Evolutionary conservation across 306 rosid genomes (phyloP), one percentile per base, ranked within the genome.

Genomic region (Cucurbita ficifolia): DNA sequence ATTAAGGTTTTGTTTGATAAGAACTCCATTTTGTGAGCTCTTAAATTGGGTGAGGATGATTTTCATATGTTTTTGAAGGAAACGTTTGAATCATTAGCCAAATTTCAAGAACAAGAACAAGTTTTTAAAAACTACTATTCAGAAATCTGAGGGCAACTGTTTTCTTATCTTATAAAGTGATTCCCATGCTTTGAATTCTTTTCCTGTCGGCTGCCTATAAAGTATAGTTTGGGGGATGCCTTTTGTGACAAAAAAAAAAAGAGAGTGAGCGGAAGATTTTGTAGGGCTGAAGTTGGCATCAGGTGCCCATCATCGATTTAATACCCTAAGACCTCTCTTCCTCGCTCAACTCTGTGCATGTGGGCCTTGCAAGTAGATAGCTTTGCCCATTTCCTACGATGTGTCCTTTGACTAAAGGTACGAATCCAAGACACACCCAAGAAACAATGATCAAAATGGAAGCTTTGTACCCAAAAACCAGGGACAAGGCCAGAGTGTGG

Each of bases 401-500:
- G n/a, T n/a, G n/a, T n/a, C n/a, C 72, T 65, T 65, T 65, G 72
- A 65, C 72, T 43, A 43, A 65, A 19, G 53, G 11, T 45, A 67
- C 17, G 54, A 65, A 65, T 43, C 72, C 72, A 63, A 61, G 3
- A 40, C 49, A 17, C 67, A 2, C 58, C 14, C 6, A 29, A 58
- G n/a, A n/a, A n/a, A n/a, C n/a, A 29, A 29, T 29, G 33, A 29
- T 1, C 33, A 29, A 29, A 49, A 1, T 49, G 18, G 2, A 49
- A 5, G 16, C 53, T 49, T 49, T 0, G 53, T 49, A 49, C 5
- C 18, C 2, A 22, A 6, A 57, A 63, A n/a, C 49, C 39, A 63
- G 70, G 18, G 51, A 63, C 29, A 63, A 18, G 18, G 12, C 0
- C 8, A 3, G 2, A 5, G 5, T 50, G 42, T 48, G 39, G 9